These are phyloP conservation scores for Lagenidium sp. DNA, from an alignment of 352 stramenopile genomes.

Conservation along the genomic window DNA sequence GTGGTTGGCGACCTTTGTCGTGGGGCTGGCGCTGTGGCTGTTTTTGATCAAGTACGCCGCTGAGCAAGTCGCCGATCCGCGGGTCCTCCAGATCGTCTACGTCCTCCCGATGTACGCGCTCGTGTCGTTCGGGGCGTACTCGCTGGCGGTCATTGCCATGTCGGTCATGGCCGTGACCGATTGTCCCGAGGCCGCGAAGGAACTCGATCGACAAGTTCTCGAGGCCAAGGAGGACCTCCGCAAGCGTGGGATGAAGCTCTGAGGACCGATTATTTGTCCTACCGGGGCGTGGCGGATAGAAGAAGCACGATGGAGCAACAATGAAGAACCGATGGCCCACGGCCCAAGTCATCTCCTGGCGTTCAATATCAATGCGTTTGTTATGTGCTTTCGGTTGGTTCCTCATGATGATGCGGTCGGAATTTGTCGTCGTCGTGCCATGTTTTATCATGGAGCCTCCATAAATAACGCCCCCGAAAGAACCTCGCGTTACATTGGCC, in stretches of 20 bases:
- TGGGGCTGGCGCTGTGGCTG: conserved; percentile 43
- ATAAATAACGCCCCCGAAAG: too few relatives aligned
- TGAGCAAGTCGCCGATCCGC: conserved; percentile 19
- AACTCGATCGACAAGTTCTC: conserved; percentile 55
- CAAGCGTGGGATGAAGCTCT: conserved; percentile 42
- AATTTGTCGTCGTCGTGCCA: too few relatives aligned
- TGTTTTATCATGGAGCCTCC: too few relatives aligned
- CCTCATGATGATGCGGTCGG: too few relatives aligned
- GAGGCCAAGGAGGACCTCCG: conserved; percentile 54
- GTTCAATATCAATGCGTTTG: too few relatives aligned
- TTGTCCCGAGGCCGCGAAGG: conserved; percentile 54
- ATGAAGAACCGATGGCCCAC: too few relatives aligned
- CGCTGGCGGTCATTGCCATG: conserved; percentile 48
- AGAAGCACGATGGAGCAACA: too few relatives aligned
- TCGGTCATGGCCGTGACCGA: conserved; percentile 66
- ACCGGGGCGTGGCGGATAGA: too few relatives aligned
- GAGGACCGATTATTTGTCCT: too few relatives aligned
- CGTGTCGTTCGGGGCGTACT: conserved; percentile 66
- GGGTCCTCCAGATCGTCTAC: conserved; percentile 37
- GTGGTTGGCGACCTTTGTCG: conserved; percentile 39
- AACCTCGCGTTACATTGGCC: too few relatives aligned
- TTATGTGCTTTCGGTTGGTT: too few relatives aligned
- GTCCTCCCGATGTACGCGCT: conserved; percentile 61
- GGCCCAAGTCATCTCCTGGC: too few relatives aligned
- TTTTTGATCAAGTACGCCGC: conserved; percentile 33